Conservation (phyloP, 352 stramenopile species). For the Phytophthora fragariaefolia region DNA sequence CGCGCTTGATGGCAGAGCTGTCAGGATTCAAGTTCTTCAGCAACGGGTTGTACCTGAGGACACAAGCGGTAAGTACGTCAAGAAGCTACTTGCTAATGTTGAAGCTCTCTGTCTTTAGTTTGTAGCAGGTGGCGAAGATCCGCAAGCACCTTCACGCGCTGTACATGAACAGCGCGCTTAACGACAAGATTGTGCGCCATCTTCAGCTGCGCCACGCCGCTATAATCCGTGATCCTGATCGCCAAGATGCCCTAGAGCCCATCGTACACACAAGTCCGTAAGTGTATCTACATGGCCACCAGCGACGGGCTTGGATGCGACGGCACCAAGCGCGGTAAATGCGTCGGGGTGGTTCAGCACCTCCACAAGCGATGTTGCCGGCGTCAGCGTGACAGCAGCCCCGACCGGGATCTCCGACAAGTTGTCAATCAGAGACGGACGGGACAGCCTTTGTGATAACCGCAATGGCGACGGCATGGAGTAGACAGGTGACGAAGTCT, state of each 20-base stretch:
- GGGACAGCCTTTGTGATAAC: constrained; percentile 2
- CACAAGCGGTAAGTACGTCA: constrained; percentile 15
- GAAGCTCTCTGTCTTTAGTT: constrained; percentile 7
- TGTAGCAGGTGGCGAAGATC: constrained; percentile 13
- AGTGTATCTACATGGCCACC: not conserved
- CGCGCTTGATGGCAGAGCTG: not conserved
- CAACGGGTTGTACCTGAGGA: constrained; percentile 17
- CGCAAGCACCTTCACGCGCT: not conserved
- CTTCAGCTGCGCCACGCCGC: too few relatives aligned
- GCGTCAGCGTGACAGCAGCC: not conserved
- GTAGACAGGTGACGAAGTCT: constrained; percentile 24
- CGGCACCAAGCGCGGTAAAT: constrained; percentile 18
- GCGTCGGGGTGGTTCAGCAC: not conserved
- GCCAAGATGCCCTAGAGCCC: too few relatives aligned
- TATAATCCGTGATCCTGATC: too few relatives aligned
- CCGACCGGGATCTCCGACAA: not conserved
- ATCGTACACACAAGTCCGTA: too few relatives aligned
- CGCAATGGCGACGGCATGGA: constrained; percentile 20
- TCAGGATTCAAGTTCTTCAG: constrained; percentile 16
- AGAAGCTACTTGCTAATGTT: constrained; percentile 15
- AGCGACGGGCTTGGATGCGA: constrained; percentile 15
- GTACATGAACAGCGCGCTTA: too few relatives aligned
- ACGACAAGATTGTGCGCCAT: too few relatives aligned
- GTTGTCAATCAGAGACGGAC: not conserved
- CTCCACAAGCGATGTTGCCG: not conserved